Base-by-base conservation (phyloP, 176 grass and related monocot species). In the Eragrostis curvula region DNA sequence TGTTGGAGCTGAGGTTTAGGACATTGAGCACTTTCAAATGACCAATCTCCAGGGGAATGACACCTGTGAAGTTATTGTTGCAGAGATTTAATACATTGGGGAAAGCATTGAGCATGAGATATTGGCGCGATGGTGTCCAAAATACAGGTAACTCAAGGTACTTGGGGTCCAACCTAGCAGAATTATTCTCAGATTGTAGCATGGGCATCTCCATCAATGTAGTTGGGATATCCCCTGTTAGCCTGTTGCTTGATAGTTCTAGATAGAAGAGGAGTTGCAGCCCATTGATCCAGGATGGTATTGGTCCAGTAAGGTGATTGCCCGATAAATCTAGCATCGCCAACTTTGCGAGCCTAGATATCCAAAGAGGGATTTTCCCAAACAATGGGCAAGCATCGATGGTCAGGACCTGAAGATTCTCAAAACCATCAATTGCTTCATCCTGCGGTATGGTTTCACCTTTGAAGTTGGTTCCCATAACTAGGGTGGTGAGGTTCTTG, bases 121-220 rank as follows among this genome's bases (percentile, higher is more conserved):
- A 94, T 62, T 94, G 93, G 44, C 58, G 84, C 52, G 60, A 64
- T 84, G 55, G 69, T 57, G 73, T 87, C 81, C 66, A 66, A 75
- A 80, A 95, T 66, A 96, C 70, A 29, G 93, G 88, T 70, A 96
- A 77, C 81, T 92, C 93, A 21, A 96, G 87, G 77, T 77, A 84
- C 25, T 87, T 85, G 1, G 79, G 52, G 65, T 90, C 90, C 79
- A 96, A 40, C 25, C 78, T 55, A 28, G n/a, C 86, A 85, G 70
- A 27, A 78, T 69, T 85, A 61, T 86, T 89, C 16, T 81, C 66
- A 8, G 85, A 88, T 62, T 66, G 25, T 75, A 96, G 78, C 82
- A 86, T 81, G 17, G 82, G 83, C 88, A 96, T 84, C 21, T 84
- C 58, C 68, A 79, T 88, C 73, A 96, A 48, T 73, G 43, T 55